A percentile compares a stretch with the other conserved stretches of the same genome.
Conservation (phyloP, 2,329 filamentous ascomycete genomes). For the Aspergillus sp. region DNA sequence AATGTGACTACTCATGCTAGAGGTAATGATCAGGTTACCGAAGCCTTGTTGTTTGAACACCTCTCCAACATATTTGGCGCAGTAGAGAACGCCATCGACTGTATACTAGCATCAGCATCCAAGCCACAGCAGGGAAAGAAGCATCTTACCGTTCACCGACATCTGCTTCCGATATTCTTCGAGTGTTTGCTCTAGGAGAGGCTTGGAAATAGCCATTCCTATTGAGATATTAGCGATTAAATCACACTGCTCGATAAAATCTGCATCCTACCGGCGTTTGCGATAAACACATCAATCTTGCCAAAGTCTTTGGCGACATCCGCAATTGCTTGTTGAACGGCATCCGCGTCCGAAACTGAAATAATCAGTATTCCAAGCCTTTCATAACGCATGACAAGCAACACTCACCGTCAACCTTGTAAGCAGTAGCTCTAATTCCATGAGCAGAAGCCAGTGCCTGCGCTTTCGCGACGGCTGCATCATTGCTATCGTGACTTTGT, state of each 20-base stretch:
- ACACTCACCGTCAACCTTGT: constrained; percentile 45
- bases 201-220: constrained; percentile 57
- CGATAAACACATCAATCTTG: constrained; percentile 47
- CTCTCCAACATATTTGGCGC: constrained; percentile 48
- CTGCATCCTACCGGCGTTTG: constrained; percentile 42
- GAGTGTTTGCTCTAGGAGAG: constrained; percentile 56
- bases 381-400: neutral
- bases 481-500: constrained; percentile 26
- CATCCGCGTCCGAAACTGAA: constrained; percentile 45
- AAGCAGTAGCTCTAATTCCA: constrained; percentile 43
- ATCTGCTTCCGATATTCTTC: constrained; percentile 57
- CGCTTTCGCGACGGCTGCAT: constrained; percentile 40
- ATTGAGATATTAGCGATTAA: constrained; percentile 4
- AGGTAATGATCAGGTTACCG: constrained; percentile 53
- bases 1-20: constrained; percentile 53
- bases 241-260: too few species aligned
- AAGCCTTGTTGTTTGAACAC: constrained; percentile 47
- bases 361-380: neutral
- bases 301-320: constrained; percentile 46
- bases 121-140: too few species aligned
- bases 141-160: constrained; percentile 54
- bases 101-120: neutral
- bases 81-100: constrained; percentile 53
- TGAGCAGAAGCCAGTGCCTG: constrained; percentile 37
- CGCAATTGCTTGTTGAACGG: constrained; percentile 37